A percentile compares a stretch with the other conserved stretches of the same genome.
These are phyloP conservation scores for Chenopodium quinoa DNA, from an alignment of 148 eudicot species.

Conservation along the genomic window DNA sequence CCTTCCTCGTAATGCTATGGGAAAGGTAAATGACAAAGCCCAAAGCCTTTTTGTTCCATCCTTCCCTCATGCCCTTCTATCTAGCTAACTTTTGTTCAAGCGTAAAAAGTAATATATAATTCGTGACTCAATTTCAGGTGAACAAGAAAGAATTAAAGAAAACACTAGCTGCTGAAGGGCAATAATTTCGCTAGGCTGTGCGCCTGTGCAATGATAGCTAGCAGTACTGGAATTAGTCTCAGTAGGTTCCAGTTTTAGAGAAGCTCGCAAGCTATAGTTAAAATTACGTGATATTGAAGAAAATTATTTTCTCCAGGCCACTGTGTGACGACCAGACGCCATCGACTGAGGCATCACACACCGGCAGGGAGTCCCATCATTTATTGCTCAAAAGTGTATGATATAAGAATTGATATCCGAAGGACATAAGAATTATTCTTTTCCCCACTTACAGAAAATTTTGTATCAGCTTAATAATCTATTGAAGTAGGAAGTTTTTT, in stretches of 20 bases:
- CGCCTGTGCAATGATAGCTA: not conserved
- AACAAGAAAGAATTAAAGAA: slow-evolving; percentile 78
- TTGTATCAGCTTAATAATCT: not conserved
- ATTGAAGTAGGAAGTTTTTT: too few relatives aligned
- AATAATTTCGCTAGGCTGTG: not conserved
- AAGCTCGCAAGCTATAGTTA: not conserved
- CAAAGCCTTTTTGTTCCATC: not conserved
- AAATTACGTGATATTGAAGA: not conserved
- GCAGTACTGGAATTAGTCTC: not conserved
- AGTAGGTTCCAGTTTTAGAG: not conserved
- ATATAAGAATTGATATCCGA: not conserved
- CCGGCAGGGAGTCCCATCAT: not conserved
- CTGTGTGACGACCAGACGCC: not conserved
- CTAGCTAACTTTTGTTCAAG: not conserved
- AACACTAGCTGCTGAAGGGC: slow-evolving; percentile 35
- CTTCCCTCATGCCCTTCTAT: not conserved
- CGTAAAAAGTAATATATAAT: not conserved
- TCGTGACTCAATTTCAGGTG: slow-evolving; percentile 47
- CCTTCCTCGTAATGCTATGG: slow-evolving; percentile 98
- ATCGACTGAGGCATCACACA: not conserved
- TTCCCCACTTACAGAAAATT: not conserved
- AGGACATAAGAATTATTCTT: not conserved
- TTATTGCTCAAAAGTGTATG: not conserved
- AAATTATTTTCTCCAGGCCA: too few relatives aligned
- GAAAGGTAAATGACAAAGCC: slow-evolving; percentile 57